Percentiles rank a stretch among this genome's conserved stretches.
phyloP scores from a whole-genome alignment of 768 basidiomycete species.

The Naganishia antarctica region DNA sequence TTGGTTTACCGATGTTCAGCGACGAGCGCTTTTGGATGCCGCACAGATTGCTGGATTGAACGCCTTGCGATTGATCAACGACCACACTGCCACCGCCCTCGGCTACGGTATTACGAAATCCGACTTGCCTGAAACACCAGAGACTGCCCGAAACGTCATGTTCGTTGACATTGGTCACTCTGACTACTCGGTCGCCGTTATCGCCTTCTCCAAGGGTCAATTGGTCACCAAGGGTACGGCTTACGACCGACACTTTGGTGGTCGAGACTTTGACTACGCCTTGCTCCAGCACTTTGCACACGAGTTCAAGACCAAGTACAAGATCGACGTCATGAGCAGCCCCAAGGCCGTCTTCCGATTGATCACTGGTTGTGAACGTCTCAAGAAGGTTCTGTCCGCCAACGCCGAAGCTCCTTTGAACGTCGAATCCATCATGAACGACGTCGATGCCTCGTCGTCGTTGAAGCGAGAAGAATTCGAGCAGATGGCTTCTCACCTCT shows the following conservation, averaged over 20 bases:
- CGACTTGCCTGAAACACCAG: slow-evolving; percentile 76
- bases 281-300: slow-evolving; percentile 80
- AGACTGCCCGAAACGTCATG: slow-evolving; percentile 76
- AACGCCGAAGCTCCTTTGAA: slow-evolving; percentile 81
- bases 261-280: slow-evolving; percentile 90
- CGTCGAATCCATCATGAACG: slow-evolving; percentile 95
- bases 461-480: slow-evolving; percentile 80
- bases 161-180: slow-evolving; percentile 97
- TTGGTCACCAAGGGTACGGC: slow-evolving; percentile 79
- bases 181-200: slow-evolving; percentile 75
- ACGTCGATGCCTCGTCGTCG: slow-evolving; percentile 83
- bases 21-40: slow-evolving; percentile 82
- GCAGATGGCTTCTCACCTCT: slow-evolving; percentile 65
- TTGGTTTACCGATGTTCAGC: slow-evolving; percentile 92
- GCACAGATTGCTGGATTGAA: slow-evolving; percentile 85
- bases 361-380: slow-evolving; percentile 76
- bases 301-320: slow-evolving; percentile 96
- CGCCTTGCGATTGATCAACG: slow-evolving; percentile 90
- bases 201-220: slow-evolving; percentile 91
- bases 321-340: slow-evolving; percentile 85
- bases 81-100: slow-evolving; percentile 89
- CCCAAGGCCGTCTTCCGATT: slow-evolving; percentile 94
- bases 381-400: slow-evolving; percentile 94
- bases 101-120: slow-evolving; percentile 98
- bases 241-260: slow-evolving; percentile 89